A percentile compares a stretch with the other conserved stretches of the same genome.
Conservation (phyloP, 1,284 basidiomycete species). For the Vanrija humicola region DNA sequence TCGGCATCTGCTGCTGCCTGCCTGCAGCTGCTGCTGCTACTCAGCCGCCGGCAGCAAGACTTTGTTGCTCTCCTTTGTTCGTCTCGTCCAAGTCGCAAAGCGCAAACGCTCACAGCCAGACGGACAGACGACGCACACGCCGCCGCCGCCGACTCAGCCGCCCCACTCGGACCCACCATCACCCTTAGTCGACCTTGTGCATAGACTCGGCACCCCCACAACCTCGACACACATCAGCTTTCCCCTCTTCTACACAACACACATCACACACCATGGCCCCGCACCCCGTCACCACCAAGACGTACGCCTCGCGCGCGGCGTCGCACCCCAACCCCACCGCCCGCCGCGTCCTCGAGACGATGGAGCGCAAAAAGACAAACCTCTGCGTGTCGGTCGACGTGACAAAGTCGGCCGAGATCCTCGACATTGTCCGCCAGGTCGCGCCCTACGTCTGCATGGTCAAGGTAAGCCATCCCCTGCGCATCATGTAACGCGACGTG, state of each 20-base stretch:
- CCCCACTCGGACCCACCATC: too few relatives aligned
- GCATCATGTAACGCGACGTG: too few relatives aligned
- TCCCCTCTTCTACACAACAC: background rate
- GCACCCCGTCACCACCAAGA: slow-evolving; percentile 43
- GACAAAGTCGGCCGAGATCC: slow-evolving; percentile 71
- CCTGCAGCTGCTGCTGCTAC: background rate
- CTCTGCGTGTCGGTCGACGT: slow-evolving; percentile 96
- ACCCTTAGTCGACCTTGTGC: too few relatives aligned
- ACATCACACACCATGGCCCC: slow-evolving; percentile 10
- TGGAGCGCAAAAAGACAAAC: slow-evolving; percentile 85
- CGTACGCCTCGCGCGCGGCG: slow-evolving; percentile 64
- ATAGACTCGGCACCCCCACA: too few relatives aligned
- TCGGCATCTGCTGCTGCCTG: too few relatives aligned
- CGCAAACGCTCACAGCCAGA: too few relatives aligned
- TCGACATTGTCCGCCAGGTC: slow-evolving; percentile 81
- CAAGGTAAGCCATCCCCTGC: slow-evolving; percentile 61
- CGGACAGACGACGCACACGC: too few relatives aligned
- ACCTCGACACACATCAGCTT: background rate
- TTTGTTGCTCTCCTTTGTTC: too few relatives aligned
- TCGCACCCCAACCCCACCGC: slow-evolving; percentile 70
- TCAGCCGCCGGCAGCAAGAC: too few relatives aligned
- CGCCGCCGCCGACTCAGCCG: too few relatives aligned
- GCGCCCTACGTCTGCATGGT: slow-evolving; percentile 87
- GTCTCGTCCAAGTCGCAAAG: too few relatives aligned
- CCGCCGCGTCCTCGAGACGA: slow-evolving; percentile 69